Conservation (phyloP, 495 filamentous ascomycete genomes). For the Penicillium coffeae region DNA sequence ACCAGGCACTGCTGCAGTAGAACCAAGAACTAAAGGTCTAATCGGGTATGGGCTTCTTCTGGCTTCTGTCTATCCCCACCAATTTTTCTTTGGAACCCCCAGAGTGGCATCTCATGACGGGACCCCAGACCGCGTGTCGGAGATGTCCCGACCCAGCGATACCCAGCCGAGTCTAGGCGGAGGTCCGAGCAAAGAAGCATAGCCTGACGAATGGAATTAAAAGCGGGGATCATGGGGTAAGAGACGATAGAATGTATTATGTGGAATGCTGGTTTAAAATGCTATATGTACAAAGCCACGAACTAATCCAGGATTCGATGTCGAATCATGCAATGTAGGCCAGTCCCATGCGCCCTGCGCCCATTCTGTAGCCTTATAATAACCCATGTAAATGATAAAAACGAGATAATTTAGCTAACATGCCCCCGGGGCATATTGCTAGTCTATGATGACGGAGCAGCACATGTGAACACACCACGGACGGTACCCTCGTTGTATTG, state of each 20-base stretch:
- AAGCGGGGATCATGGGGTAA: no score
- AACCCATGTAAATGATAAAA: background rate
- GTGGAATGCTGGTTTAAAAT: background rate
- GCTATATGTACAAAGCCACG: background rate
- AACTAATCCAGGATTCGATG: background rate
- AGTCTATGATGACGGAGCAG: background rate
- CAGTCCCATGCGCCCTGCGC: background rate
- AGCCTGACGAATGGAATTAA: no score
- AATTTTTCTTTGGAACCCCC: no score
- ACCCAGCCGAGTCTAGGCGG: background rate
- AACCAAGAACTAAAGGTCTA: no score
- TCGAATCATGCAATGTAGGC: background rate
- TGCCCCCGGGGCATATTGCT: background rate
- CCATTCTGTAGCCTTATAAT: background rate
- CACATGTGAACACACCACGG: constrained; percentile 47
- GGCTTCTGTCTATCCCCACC: no score
- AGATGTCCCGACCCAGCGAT: background rate
- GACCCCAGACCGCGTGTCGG: no score
- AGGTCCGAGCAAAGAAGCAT: background rate
- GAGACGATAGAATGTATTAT: background rate
- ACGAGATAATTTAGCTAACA: background rate
- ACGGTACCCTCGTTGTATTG: constrained; percentile 42
- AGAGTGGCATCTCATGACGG: no score
- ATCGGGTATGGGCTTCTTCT: no score
- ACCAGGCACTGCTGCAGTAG: no score